Conservation (phyloP, 2,329 filamentous ascomycete species). For the Torrubiellomyces zombiae region DNA sequence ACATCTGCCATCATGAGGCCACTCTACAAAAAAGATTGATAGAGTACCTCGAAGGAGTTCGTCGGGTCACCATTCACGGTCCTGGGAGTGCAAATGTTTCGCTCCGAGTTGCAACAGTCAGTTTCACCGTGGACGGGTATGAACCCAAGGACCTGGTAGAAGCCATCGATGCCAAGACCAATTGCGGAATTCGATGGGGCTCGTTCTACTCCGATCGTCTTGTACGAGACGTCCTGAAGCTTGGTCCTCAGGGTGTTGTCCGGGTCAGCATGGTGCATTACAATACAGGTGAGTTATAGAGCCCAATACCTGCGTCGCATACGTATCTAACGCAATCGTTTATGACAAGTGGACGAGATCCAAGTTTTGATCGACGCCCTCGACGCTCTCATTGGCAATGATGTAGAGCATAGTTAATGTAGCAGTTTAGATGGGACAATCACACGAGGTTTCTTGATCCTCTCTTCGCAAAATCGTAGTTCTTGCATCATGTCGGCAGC, state of each 20-base stretch:
- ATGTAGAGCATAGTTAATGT: too few relatives aligned
- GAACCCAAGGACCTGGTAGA: conserved; percentile 42
- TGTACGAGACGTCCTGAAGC: conserved; percentile 37
- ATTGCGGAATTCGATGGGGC: conserved; percentile 49
- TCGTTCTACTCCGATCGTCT: conserved; percentile 52
- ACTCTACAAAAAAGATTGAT: conserved; percentile 41
- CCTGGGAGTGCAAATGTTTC: too few relatives aligned
- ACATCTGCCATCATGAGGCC: conserved; percentile 41
- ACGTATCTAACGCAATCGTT: too few relatives aligned
- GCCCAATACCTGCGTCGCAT: too few relatives aligned
- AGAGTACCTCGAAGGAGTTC: conserved; percentile 39
- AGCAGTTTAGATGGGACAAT: too few relatives aligned
- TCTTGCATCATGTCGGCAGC: too few relatives aligned
- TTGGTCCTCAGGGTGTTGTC: conserved; percentile 43
- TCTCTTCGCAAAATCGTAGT: not conserved
- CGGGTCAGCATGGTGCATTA: conserved; percentile 60
- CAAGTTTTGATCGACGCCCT: conserved; percentile 32
- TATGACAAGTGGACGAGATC: conserved; percentile 36
- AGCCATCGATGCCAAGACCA: conserved; percentile 38
- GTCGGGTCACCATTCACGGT: conserved; percentile 23
- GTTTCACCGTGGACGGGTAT: conserved; percentile 43
- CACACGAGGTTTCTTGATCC: too few relatives aligned
- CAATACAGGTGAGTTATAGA: conserved; percentile 47
- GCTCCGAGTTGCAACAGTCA: conserved; percentile 49
- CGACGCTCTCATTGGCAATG: too few relatives aligned